These are phyloP conservation scores for Melastoma malabathricum DNA, from an alignment of 345 rosid genomes.

Conservation along the genomic window DNA sequence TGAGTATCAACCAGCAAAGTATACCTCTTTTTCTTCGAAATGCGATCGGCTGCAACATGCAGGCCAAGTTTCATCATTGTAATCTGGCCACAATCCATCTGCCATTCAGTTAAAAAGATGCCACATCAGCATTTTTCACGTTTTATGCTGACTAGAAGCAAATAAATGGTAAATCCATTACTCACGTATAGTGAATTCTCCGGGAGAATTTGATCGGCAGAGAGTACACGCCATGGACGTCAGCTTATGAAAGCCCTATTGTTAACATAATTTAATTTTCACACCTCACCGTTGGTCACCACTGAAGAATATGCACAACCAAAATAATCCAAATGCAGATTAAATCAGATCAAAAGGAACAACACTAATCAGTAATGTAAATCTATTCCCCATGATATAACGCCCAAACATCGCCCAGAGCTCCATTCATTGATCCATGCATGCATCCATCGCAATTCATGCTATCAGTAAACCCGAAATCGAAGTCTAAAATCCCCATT, in stretches of 20 bases:
- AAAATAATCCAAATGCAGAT: no score
- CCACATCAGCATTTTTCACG: background rate
- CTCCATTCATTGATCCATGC: no score
- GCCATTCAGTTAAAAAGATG: constrained; percentile 6
- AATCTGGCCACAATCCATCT: constrained; percentile 99
- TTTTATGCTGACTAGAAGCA: background rate
- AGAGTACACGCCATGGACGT: constrained; percentile 5
- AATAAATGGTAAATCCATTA: constrained; percentile 3
- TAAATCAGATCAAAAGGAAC: no score
- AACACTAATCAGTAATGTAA: no score
- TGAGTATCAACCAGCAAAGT: background rate
- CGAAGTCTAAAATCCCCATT: no score
- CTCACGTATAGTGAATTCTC: constrained; percentile 92
- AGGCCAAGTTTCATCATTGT: constrained; percentile 92
- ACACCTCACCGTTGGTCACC: no score
- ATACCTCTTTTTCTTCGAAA: constrained; percentile 64
- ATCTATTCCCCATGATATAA: no score
- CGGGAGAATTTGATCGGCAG: constrained; percentile 50
- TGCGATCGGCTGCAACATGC: constrained; percentile 49
- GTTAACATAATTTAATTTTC: background rate
- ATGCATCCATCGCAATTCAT: no score
- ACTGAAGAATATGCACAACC: no score
- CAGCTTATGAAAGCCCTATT: background rate
- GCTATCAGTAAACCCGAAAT: no score
- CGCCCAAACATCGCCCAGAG: no score